A percentile compares a stretch with the other conserved stretches of the same genome.
These are phyloP conservation scores for Elsinoe batatas DNA, from an alignment of 2,329 filamentous ascomycete species.

Conservation along the genomic window DNA sequence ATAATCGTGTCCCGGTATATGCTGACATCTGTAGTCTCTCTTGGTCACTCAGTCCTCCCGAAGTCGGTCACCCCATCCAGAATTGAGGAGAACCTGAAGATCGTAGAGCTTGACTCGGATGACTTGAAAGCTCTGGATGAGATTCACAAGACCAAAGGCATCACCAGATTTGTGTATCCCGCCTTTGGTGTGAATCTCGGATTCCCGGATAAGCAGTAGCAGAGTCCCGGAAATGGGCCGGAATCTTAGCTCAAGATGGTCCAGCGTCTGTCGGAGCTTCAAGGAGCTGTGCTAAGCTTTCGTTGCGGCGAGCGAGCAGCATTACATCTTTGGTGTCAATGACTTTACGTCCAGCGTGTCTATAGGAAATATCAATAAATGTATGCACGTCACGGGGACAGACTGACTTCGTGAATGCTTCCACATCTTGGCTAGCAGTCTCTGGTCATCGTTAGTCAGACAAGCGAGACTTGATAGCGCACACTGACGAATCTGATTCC, in stretches of 20 bases:
- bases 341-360: slow-evolving; percentile 70
- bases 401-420: slow-evolving; percentile 49
- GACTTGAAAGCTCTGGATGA: slow-evolving; percentile 46
- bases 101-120: slow-evolving; percentile 54
- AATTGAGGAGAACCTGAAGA: slow-evolving; percentile 60
- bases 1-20: neutral
- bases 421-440: slow-evolving; percentile 43
- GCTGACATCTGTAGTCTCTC: slow-evolving; percentile 43
- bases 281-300: slow-evolving; percentile 69
- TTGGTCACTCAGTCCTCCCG: slow-evolving; percentile 60
- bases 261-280: slow-evolving; percentile 32
- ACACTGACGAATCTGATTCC: slow-evolving; percentile 66
- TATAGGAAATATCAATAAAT: slow-evolving; percentile 25
- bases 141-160: slow-evolving; percentile 38
- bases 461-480: neutral
- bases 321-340: slow-evolving; percentile 81
- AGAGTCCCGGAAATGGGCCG: neutral
- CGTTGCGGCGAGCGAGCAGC: slow-evolving; percentile 76
- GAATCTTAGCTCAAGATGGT: neutral
- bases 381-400: neutral
- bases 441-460: slow-evolving; percentile 12
- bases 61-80: slow-evolving; percentile 61
- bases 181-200: slow-evolving; percentile 40
- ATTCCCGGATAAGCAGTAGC: slow-evolving; percentile 38
- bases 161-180: slow-evolving; percentile 40